Conservation (phyloP, 345 rosid genomes). For the Hypericum perforatum region DNA sequence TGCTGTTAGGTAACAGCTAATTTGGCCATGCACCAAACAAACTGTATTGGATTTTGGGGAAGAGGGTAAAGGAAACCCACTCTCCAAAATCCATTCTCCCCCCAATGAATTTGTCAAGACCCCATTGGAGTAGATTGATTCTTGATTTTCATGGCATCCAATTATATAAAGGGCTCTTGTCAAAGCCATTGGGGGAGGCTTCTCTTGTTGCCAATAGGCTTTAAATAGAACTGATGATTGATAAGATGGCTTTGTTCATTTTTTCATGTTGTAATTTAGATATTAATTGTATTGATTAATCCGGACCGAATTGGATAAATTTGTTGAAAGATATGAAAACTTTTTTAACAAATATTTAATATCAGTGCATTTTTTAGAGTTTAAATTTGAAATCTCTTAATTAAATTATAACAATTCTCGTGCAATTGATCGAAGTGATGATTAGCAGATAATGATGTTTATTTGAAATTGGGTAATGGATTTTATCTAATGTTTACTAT, state of each 20-base stretch:
- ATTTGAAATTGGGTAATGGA: neutral
- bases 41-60: conserved; percentile 21
- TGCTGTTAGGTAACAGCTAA: conserved; percentile 8
- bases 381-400: too few relatives aligned
- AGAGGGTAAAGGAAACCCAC: conserved; percentile 18
- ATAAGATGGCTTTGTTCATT: neutral
- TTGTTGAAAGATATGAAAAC: too few relatives aligned
- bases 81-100: conserved; percentile 12
- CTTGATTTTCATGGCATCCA: conserved; percentile 4
- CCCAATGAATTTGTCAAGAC: conserved; percentile 20
- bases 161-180: conserved; percentile 13
- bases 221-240: conserved; percentile 37
- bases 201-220: conserved; percentile 13
- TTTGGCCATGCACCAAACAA: conserved; percentile 29
- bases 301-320: too few relatives aligned
- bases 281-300: too few relatives aligned
- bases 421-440: too few relatives aligned
- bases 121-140: conserved; percentile 18
- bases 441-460: neutral
- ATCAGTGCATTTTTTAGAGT: too few relatives aligned
- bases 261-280: too few relatives aligned
- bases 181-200: conserved; percentile 24
- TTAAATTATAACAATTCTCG: too few relatives aligned
- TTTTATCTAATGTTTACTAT: conserved; percentile 5
- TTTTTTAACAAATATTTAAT: too few relatives aligned